Conservation (phyloP, 139 green algal genomes). For the Chlamydomonas schloesseri region DNA sequence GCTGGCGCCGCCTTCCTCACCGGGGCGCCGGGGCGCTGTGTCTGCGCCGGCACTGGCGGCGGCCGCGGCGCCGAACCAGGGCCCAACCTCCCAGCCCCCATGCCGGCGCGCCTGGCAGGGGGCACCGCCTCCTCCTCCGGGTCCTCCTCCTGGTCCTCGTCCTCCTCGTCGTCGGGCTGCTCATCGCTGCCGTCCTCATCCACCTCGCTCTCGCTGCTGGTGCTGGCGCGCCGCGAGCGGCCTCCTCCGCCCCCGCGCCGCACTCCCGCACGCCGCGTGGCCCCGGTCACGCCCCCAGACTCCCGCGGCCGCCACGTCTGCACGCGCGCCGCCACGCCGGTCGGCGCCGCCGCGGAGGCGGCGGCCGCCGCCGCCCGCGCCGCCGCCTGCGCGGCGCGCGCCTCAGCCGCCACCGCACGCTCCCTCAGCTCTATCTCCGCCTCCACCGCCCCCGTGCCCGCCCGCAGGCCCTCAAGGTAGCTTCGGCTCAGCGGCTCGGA, state of each 20-base stretch:
- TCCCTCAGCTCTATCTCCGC: neutral
- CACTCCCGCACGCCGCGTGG: neutral
- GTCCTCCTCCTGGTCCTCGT: neutral
- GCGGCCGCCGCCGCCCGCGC: neutral
- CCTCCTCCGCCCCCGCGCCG: neutral
- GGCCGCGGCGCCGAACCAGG: no score
- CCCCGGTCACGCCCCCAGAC: neutral
- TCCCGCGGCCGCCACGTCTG: constrained; percentile 1
- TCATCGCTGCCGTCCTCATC: neutral
- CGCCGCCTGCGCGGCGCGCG: neutral
- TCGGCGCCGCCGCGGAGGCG: neutral
- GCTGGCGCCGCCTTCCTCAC: no score
- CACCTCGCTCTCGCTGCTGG: neutral
- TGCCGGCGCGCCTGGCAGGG: no score
- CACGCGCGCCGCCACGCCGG: neutral
- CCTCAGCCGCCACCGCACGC: neutral
- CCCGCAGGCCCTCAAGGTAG: constrained; percentile 36
- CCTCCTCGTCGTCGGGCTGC: constrained; percentile 6
- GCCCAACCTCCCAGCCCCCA: no score
- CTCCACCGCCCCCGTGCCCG: constrained; percentile 17
- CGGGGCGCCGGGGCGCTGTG: no score
- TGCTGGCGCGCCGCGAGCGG: neutral
- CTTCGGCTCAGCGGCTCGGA: neutral
- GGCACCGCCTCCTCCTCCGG: neutral
- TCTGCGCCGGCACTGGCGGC: no score